Evolutionary conservation across 2,329 filamentous ascomycete genomes (phyloP).

Genomic region (Trichoderma sp.): DNA sequence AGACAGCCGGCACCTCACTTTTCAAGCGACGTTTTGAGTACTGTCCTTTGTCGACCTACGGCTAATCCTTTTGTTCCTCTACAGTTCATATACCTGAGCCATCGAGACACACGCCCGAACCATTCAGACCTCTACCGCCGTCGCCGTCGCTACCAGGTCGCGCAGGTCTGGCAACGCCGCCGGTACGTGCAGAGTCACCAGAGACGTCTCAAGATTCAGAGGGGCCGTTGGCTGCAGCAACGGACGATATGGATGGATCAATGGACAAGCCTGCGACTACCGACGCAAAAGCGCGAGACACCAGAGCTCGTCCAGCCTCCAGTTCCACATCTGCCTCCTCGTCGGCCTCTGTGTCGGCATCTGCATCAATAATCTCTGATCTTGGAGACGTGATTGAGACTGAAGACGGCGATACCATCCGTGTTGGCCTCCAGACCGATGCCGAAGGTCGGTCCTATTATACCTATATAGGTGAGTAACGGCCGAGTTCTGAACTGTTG

Average conservation of each 20-base stretch:
- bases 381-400: not conserved
- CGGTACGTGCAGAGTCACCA: not conserved
- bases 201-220: not conserved
- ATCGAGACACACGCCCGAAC: not conserved
- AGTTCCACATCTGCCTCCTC: not conserved
- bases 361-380: not conserved
- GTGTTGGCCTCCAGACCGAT: not conserved
- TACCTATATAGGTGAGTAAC: constrained; percentile 11
- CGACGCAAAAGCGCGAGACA: not conserved
- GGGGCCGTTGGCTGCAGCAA: not conserved
- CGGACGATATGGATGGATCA: constrained; percentile 6
- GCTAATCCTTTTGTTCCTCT: not conserved
- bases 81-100: not conserved
- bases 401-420: not conserved
- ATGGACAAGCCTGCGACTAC: constrained; percentile 13
- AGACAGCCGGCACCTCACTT: not conserved
- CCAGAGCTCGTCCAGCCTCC: not conserved
- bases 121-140: not conserved
- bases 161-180: not conserved
- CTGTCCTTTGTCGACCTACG: not conserved
- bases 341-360: not conserved
- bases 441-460: constrained; percentile 15
- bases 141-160: not conserved
- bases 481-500: not conserved
- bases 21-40: too few relatives aligned